A percentile compares a stretch with the other conserved stretches of the same genome.
Evolutionary conservation across 2,329 filamentous ascomycete species (phyloP).

Genomic region (Hypoxylon sp.): DNA sequence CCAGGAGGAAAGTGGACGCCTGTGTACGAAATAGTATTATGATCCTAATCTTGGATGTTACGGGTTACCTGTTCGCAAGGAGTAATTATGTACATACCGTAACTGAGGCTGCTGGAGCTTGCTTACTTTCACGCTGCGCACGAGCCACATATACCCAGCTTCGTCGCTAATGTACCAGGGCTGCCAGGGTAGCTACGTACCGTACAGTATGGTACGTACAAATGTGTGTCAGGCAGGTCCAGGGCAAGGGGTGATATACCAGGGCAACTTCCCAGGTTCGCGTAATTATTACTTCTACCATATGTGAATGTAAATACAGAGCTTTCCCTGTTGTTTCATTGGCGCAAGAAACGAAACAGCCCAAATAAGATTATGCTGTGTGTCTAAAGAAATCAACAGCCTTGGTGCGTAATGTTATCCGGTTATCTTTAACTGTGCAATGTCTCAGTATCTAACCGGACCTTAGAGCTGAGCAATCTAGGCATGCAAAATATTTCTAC

Average conservation of each 20-base stretch:
- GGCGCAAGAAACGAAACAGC: constrained; percentile 12
- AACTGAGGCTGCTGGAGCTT: constrained; percentile 39
- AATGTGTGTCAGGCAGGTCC: background rate
- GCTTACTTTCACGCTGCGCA: constrained; percentile 41
- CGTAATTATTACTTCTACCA: background rate
- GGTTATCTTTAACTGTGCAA: background rate
- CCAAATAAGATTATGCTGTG: constrained; percentile 6
- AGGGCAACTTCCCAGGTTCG: background rate
- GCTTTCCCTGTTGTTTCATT: constrained; percentile 15
- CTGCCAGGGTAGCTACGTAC: constrained; percentile 1
- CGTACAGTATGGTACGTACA: background rate
- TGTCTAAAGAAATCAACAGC: background rate
- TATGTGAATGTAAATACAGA: background rate
- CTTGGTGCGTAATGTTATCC: background rate
- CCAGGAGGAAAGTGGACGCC: constrained; percentile 43
- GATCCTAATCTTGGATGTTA: constrained; percentile 45
- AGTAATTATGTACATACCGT: constrained; percentile 11
- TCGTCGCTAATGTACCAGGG: background rate
- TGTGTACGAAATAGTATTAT: constrained; percentile 34
- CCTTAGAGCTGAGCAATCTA: background rate
- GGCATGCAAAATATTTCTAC: background rate
- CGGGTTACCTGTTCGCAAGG: constrained; percentile 55
- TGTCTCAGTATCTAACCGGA: background rate
- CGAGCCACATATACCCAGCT: constrained; percentile 24
- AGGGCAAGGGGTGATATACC: background rate